Evolutionary conservation across 148 eudicot genomes (phyloP).

Genomic region (Limonium bicolor): DNA sequence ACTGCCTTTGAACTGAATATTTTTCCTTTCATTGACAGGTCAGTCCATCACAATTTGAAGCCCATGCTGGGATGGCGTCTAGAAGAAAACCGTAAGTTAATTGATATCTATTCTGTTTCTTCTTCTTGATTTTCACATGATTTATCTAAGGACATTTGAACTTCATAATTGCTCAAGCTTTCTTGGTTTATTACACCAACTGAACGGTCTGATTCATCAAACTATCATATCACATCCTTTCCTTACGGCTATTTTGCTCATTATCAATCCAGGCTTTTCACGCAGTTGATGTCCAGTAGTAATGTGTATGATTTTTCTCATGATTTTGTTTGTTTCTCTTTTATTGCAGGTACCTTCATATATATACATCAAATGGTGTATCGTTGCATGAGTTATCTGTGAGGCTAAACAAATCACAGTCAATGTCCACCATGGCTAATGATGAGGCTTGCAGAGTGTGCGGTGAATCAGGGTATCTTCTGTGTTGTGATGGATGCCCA

Average conservation of each 20-base stretch:
- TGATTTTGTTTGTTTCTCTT: background rate
- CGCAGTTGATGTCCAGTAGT: no score
- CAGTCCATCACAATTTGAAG: slow-evolving; percentile 87
- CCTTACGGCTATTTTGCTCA: no score
- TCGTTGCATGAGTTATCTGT: slow-evolving; percentile 80
- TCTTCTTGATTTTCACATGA: no score
- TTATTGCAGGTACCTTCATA: slow-evolving; percentile 50
- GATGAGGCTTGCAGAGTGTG: slow-evolving; percentile 85
- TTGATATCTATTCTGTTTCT: no score
- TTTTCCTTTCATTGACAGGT: slow-evolving; percentile 31
- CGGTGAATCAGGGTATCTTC: slow-evolving; percentile 45
- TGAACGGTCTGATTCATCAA: no score
- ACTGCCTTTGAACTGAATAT: background rate
- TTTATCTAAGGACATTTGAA: no score
- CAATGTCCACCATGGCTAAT: slow-evolving; percentile 38
- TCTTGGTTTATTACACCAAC: no score
- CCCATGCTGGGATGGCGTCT: slow-evolving; percentile 85
- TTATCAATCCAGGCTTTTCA: no score
- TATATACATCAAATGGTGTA: slow-evolving; percentile 75
- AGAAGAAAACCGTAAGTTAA: slow-evolving; percentile 92
- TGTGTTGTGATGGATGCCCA: slow-evolving; percentile 79
- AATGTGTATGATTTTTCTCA: slow-evolving; percentile 51
- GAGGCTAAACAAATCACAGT: slow-evolving; percentile 18
- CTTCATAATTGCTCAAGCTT: no score
- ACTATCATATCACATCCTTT: no score